Conservation (phyloP, 495 filamentous ascomycete genomes). For the Tuber microsphaerosporum region DNA sequence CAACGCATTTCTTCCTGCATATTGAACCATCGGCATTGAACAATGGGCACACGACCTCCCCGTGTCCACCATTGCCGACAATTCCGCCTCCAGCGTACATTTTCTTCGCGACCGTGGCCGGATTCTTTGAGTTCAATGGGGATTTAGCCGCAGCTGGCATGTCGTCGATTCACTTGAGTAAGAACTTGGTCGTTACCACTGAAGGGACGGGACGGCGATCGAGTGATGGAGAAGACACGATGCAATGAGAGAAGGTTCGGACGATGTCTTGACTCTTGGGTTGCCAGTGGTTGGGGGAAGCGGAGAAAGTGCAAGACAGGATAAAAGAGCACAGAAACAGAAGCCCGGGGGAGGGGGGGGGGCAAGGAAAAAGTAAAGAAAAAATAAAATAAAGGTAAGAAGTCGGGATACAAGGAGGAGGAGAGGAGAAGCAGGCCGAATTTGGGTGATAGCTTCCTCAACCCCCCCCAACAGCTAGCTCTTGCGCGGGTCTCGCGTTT, state of each 20-base stretch:
- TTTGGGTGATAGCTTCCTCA: conserved; percentile 34
- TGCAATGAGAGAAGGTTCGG: conserved; percentile 27
- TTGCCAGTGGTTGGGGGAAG: conserved; percentile 1
- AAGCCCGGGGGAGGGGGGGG: conserved; percentile 16
- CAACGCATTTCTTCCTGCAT: conserved; percentile 94
- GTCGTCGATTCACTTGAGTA: background rate
- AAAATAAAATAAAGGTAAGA: conserved; percentile 26
- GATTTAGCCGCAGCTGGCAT: conserved; percentile 40
- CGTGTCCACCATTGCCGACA: conserved; percentile 25
- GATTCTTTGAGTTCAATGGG: conserved; percentile 40
- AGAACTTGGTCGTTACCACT: background rate
- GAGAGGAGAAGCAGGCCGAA: conserved; percentile 36
- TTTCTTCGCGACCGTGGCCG: conserved; percentile 37
- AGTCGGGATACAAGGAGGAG: conserved; percentile 24
- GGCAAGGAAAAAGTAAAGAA: conserved; percentile 5
- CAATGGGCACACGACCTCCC: conserved; percentile 90
- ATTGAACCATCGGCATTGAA: conserved; percentile 93
- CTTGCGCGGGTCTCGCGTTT: conserved; percentile 16
- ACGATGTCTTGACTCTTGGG: conserved; percentile 12
- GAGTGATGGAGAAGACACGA: conserved; percentile 16
- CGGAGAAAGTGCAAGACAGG: conserved; percentile 18
- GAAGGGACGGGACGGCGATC: conserved; percentile 5
- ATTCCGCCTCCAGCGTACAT: conserved; percentile 30
- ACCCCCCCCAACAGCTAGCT: conserved; percentile 32
- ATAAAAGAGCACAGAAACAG: conserved; percentile 37